phyloP scores from a whole-genome alignment of 2,329 filamentous ascomycete genomes.

The Phialophora macrospora region DNA sequence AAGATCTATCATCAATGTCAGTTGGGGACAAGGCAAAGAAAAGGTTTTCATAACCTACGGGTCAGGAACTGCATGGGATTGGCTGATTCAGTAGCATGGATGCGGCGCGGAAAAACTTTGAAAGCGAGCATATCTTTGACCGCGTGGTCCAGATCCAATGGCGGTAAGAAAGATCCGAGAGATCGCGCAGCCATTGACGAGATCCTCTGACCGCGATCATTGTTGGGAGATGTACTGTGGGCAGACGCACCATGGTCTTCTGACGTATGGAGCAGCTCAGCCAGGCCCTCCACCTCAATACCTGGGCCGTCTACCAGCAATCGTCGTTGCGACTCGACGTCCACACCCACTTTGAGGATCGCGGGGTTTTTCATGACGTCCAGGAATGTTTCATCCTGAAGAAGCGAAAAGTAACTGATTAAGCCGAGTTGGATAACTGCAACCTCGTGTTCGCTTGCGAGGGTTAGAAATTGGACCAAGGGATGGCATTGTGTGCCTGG shows the following conservation, averaged over 20 bases:
- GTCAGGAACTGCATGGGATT: slow-evolving; percentile 21
- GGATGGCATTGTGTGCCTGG: not conserved
- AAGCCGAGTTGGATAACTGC: slow-evolving; percentile 21
- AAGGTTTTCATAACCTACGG: slow-evolving; percentile 14
- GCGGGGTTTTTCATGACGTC: slow-evolving; percentile 19
- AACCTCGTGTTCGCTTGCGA: slow-evolving; percentile 25
- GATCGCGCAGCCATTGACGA: slow-evolving; percentile 16
- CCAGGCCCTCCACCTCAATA: slow-evolving; percentile 11
- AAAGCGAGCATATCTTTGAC: not conserved
- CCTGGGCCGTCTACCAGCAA: slow-evolving; percentile 13
- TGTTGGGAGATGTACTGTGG: not conserved
- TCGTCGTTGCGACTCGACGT: slow-evolving; percentile 18
- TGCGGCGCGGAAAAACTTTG: not conserved
- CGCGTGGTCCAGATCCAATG: slow-evolving; percentile 6
- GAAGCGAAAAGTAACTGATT: slow-evolving; percentile 11
- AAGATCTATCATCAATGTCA: slow-evolving; percentile 25
- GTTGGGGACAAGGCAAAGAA: not conserved
- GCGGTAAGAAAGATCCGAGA: slow-evolving; percentile 17
- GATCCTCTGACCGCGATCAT: slow-evolving; percentile 9
- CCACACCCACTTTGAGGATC: slow-evolving; percentile 30
- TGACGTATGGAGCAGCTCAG: slow-evolving; percentile 11
- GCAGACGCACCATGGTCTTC: not conserved
- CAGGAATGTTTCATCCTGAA: slow-evolving; percentile 9
- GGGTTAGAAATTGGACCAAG: slow-evolving; percentile 22
- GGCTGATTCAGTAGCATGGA: not conserved